Evolutionary conservation across 352 stramenopile species (phyloP).

Genomic region (Phytopythium oedochilum): DNA sequence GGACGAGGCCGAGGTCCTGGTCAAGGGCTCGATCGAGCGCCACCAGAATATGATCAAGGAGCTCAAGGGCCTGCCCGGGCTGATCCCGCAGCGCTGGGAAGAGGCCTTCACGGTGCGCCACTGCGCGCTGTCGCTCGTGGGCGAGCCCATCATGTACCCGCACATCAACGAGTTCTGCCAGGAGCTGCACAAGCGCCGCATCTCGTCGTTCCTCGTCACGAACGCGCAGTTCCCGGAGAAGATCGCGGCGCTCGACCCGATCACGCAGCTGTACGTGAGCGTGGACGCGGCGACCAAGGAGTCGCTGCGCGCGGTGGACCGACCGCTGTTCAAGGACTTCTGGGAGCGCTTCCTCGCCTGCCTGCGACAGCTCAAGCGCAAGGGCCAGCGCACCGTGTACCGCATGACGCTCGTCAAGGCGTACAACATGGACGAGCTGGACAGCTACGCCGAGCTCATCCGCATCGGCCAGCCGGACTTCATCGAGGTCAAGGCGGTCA

Average conservation of each 20-base stretch:
- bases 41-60: conserved; percentile 95
- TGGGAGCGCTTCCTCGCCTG: conserved; percentile 95
- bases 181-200: conserved; percentile 92
- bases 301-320: conserved; percentile 93
- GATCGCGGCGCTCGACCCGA: conserved; percentile 92
- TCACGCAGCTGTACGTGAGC: conserved; percentile 99
- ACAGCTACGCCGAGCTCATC: conserved; percentile 94
- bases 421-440: conserved; percentile 96
- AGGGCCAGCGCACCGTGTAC: conserved; percentile 95
- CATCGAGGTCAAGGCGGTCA: conserved; percentile 97
- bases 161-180: conserved; percentile 96
- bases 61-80: conserved; percentile 92
- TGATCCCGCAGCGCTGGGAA: conserved; percentile 93
- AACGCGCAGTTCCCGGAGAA: conserved; percentile 98
- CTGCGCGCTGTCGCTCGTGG: conserved; percentile 97
- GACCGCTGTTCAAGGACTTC: conserved; percentile 96
- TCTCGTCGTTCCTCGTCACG: conserved; percentile 98
- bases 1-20: conserved; percentile 94
- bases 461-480: conserved; percentile 88
- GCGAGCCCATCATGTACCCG: conserved; percentile 99
- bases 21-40: conserved; percentile 89
- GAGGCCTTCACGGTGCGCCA: conserved; percentile 96
- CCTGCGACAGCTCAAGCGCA: conserved; percentile 89
- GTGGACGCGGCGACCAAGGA: conserved; percentile 97
- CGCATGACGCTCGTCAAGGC: conserved; percentile 98